A percentile compares a stretch with the other conserved stretches of the same genome.
These are phyloP conservation scores for Suillus plorans DNA, from an alignment of 768 basidiomycete species.

Conservation along the genomic window DNA sequence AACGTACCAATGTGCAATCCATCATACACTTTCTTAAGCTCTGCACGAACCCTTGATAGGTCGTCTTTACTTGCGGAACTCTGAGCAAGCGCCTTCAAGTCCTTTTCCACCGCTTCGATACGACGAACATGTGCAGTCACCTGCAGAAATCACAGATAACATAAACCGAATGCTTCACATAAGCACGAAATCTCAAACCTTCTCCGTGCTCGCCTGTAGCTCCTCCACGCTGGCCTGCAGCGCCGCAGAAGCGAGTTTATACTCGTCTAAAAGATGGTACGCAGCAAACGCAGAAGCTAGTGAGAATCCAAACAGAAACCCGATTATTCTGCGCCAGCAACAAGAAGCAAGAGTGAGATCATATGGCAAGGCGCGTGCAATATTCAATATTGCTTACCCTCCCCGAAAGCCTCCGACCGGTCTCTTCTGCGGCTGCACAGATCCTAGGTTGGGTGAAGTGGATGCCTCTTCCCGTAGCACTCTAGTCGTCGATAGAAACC, in stretches of 20 bases:
- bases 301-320: conserved; percentile 89
- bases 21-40: conserved; percentile 86
- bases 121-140: conserved; percentile 80
- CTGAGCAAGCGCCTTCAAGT: conserved; percentile 72
- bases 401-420: conserved; percentile 75
- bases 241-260: conserved; percentile 83
- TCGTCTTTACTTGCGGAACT: conserved; percentile 78
- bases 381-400: conserved; percentile 41
- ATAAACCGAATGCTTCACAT: neutral
- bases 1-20: conserved; percentile 74
- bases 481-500: conserved; percentile 45
- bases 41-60: conserved; percentile 67
- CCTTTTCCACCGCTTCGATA: conserved; percentile 89
- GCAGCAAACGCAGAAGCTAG: conserved; percentile 84
- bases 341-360: conserved; percentile 4
- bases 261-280: conserved; percentile 88
- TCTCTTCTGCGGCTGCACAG: conserved; percentile 59
- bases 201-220: conserved; percentile 77
- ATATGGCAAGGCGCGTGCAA: conserved; percentile 8
- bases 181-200: conserved; percentile 29
- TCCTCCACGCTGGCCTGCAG: conserved; percentile 88
- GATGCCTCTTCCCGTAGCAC: conserved; percentile 42
- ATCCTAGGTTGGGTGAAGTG: conserved; percentile 50
- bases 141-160: conserved; percentile 34
- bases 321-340: conserved; percentile 57